A percentile compares a stretch with the other conserved stretches of the same genome.
These are phyloP conservation scores for Fusarium sacchari DNA, from an alignment of 2,329 filamentous ascomycete species.

Conservation along the genomic window DNA sequence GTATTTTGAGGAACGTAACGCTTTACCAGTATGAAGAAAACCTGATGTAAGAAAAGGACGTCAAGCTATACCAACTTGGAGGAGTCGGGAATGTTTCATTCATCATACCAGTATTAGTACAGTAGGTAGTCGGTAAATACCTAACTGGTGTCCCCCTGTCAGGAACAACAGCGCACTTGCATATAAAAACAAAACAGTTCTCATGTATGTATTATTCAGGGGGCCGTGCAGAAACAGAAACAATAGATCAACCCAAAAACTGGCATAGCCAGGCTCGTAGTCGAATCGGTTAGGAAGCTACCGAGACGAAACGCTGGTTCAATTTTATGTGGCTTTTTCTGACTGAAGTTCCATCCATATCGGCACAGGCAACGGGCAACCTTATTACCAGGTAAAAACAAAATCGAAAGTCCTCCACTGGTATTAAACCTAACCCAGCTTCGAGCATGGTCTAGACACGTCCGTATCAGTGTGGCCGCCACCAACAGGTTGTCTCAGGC, in stretches of 20 bases:
- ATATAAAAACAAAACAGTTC: not conserved
- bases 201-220: not conserved
- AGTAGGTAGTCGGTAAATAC: not conserved
- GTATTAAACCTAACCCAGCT: constrained; percentile 8
- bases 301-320: constrained; percentile 14
- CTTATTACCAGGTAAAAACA: constrained; percentile 12
- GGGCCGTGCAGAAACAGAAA: constrained; percentile 18
- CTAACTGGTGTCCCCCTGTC: not conserved
- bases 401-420: not conserved
- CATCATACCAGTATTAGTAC: no score
- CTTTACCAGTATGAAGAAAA: not conserved
- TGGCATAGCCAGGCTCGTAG: not conserved
- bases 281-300: constrained; percentile 13
- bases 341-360: not conserved
- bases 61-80: not conserved
- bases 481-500: constrained; percentile 5
- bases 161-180: not conserved
- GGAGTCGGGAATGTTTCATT: not conserved
- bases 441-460: constrained; percentile 7
- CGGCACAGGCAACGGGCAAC: constrained; percentile 6
- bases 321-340: constrained; percentile 1
- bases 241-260: constrained; percentile 15
- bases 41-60: not conserved
- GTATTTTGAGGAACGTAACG: not conserved
- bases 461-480: not conserved